Base-by-base conservation (phyloP, 2,329 filamentous ascomycete species). In the Phyllosticta ampelicida region DNA sequence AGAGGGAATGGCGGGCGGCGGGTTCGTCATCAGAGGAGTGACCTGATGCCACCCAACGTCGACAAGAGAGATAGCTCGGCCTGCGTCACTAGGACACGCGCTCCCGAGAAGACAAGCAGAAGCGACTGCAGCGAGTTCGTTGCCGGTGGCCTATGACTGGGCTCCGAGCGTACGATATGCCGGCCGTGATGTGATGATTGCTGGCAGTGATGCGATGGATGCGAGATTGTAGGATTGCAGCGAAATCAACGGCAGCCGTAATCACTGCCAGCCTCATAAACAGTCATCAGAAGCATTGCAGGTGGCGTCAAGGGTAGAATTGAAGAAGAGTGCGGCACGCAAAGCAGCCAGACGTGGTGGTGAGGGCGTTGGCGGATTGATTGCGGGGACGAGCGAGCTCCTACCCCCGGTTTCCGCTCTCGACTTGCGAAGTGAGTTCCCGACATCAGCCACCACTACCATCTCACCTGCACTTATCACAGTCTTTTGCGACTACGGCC, bases 231-330 rank as follows among this genome's bases (percentile, higher is more conserved):
- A 48, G 57, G 54, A 48, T 48, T 53, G 57, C 52, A 51, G 51
- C 53, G 29, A 48, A 44, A 53, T 59, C 57, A 59, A 59, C 57
- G 57, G 52, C 56, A 52, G 53, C 57, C 51, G 29, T 59, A 52
- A 53, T 55, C 57, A 55, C 57, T 59, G 53, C 52, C 52, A 59
- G 57, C 57, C 55, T 49, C 57, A 59, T 9, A 44, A 20, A 55
- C 57, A 59, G 28, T 48, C 57, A 59, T 59, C 57, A 55, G 50
- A 52, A 55, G 57, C 57, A 59, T 59, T 55, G 57, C 57, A 30
- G 49, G 49, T 55, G 28, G 52, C 51, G 36, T 19, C 51, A 28
- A 28, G 44, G 26, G 18, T 23, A 28, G 23, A 20, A 48, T 48
- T 44, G 26, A 20, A 26, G 52, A 18, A 44, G 36, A n/a, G 36